Evolutionary conservation across 495 filamentous ascomycete species (phyloP), one percentile per base, ranked within the genome.

Genomic region (Pyrenula massariospora): DNA sequence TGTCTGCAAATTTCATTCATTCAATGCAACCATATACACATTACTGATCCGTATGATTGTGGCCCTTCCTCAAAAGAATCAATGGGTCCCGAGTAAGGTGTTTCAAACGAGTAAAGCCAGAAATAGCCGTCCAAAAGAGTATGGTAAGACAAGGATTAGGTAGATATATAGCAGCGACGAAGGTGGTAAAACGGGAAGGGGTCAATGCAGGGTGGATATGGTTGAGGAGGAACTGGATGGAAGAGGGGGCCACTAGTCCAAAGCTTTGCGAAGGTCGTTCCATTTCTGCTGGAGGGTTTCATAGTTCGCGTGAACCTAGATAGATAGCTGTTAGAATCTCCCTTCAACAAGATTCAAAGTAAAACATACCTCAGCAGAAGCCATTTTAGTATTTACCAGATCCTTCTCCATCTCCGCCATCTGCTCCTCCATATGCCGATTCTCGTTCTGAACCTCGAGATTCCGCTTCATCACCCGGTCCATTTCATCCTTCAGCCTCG

Each of bases 351-450:
- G 24, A 3, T 19, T 22, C n/a, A n/a, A n/a, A n/a, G n/a, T n/a
- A 23, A 19, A 52, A 12, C 60, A 65, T 79, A 96, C 93, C 85
- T 96, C 89, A 24, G 93, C 93, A 73, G 87, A 87, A 61, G 81
- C 78, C 90, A 99, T 89, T 79, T 99, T 99, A 1, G 90, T 91
- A 62, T 86, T 80, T 57, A 99, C 94, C 51, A 99, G 71, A 63
- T 85, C 84, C 70, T 92, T 91, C 76, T 97, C 93, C 80, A 99
- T 93, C 56, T 96, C 93, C 25, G 81, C 80, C 80, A 94, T 82
- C 64, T 89, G 85, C 70, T 95, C 95, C 67, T 96, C 90, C 62
- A 99, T 74, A 31, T 73, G 77, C 54, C 87, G 79, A 62, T 96
- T 97, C 74, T 96, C 91, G 53, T 95, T 91, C 64, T 96, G 92